A percentile compares a stretch with the other conserved stretches of the same genome.
Conservation (phyloP, 2,329 filamentous ascomycete genomes). For the Zalaria obscura region DNA sequence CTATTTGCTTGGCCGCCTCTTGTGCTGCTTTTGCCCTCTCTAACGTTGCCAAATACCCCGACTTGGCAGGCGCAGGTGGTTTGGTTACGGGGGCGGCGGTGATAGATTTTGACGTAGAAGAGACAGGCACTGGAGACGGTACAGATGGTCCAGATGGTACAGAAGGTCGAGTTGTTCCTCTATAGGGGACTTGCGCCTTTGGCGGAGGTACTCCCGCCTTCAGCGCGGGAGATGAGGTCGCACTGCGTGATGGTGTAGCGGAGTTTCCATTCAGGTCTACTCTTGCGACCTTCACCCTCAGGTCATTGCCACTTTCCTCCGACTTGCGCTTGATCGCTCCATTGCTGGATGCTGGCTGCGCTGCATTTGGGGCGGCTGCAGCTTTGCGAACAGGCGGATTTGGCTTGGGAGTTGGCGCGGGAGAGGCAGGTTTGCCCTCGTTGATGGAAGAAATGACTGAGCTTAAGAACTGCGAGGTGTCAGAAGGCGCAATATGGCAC, state of each 20-base stretch:
- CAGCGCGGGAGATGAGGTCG: slow-evolving; percentile 7
- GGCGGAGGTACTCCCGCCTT: slow-evolving; percentile 3
- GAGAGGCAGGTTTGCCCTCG: slow-evolving; percentile 13
- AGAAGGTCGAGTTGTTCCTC: slow-evolving; percentile 6
- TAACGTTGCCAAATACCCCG: slow-evolving; percentile 61
- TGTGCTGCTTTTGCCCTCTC: slow-evolving; percentile 56
- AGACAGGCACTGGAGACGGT: slow-evolving; percentile 3
- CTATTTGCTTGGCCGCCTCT: slow-evolving; percentile 40
- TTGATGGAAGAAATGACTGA: slow-evolving; percentile 37
- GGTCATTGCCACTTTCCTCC: slow-evolving; percentile 20
- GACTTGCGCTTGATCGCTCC: slow-evolving; percentile 18
- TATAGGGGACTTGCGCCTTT: slow-evolving; percentile 5
- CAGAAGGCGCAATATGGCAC: not conserved
- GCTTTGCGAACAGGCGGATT: slow-evolving; percentile 9
- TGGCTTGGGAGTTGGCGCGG: slow-evolving; percentile 7
- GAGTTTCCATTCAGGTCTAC: slow-evolving; percentile 15
- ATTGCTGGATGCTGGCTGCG: slow-evolving; percentile 9
- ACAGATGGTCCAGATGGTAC: slow-evolving; percentile 7
- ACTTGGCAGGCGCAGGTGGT: slow-evolving; percentile 37
- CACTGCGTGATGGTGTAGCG: slow-evolving; percentile 9
- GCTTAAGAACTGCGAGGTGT: slow-evolving; percentile 30
- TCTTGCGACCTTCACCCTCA: slow-evolving; percentile 18
- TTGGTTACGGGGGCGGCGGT: slow-evolving; percentile 8
- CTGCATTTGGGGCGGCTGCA: not conserved
- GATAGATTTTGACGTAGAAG: slow-evolving; percentile 2